phyloP scores from a whole-genome alignment of 352 stramenopile species.

The Blastocystis sp. region DNA sequence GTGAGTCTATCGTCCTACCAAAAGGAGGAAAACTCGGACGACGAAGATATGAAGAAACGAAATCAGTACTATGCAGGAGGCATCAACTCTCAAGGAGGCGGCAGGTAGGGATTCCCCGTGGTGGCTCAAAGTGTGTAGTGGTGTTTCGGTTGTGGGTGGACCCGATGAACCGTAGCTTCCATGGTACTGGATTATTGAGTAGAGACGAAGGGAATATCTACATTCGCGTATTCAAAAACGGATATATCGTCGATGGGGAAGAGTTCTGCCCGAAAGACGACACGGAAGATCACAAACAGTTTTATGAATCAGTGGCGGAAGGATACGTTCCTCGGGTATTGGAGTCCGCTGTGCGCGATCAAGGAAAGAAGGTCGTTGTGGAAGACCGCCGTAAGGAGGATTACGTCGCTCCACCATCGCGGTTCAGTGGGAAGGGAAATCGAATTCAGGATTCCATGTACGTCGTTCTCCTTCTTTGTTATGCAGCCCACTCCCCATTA shows the following conservation, averaged over 20 bases:
- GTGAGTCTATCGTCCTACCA: not conserved
- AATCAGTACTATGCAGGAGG: slow-evolving; percentile 8
- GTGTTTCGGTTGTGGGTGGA: not conserved
- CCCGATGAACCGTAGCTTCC: not conserved
- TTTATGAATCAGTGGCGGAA: not conserved
- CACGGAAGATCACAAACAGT: not conserved
- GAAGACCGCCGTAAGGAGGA: not conserved
- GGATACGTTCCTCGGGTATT: not conserved
- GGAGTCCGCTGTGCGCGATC: not conserved
- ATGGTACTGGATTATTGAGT: not conserved
- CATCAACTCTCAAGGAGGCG: not conserved
- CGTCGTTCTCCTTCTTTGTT: not conserved
- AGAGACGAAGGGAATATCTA: not conserved
- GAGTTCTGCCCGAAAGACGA: not conserved
- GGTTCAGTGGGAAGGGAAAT: not conserved
- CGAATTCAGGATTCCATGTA: not conserved
- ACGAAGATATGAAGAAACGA: not conserved
- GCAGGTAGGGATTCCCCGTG: not conserved
- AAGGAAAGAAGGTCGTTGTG: not conserved
- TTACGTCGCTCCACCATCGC: not conserved
- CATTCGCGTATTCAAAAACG: not conserved
- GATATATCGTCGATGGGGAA: not conserved
- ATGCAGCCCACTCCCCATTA: not conserved
- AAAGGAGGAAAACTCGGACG: not conserved
- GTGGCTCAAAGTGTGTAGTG: not conserved